Conservation (phyloP, 805 yeast species). For the Nematodospora valgi region DNA sequence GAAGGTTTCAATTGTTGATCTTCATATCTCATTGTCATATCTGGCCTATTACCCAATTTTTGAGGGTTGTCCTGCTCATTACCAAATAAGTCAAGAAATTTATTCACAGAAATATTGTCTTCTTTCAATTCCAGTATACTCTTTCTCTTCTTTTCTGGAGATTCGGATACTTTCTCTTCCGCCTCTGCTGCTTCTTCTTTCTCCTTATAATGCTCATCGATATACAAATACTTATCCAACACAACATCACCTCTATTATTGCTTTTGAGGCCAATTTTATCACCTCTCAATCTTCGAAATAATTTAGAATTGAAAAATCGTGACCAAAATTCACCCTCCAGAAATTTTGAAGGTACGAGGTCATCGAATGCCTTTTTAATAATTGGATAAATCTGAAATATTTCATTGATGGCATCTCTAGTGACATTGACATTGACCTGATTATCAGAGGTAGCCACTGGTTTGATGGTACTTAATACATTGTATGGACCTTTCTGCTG, state of each 20-base stretch:
- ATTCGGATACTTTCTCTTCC: constrained; percentile 22
- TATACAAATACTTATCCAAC: constrained; percentile 76
- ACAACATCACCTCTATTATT: constrained; percentile 81
- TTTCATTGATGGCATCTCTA: constrained; percentile 82
- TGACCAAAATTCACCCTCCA: constrained; percentile 95
- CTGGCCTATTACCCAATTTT: constrained; percentile 76
- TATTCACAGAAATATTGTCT: constrained; percentile 50
- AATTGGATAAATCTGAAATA: constrained; percentile 89
- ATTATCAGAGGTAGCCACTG: constrained; percentile 89
- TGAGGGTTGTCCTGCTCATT: constrained; percentile 80
- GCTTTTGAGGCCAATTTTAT: constrained; percentile 60
- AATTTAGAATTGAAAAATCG: constrained; percentile 88
- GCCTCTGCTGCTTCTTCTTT: constrained; percentile 39
- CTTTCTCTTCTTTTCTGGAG: constrained; percentile 32
- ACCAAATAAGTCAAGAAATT: constrained; percentile 74
- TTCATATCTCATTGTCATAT: constrained; percentile 76
- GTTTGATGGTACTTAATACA: constrained; percentile 88
- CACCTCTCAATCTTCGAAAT: constrained; percentile 87
- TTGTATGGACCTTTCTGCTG: constrained; percentile 93
- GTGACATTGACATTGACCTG: constrained; percentile 92
- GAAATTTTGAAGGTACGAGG: constrained; percentile 74
- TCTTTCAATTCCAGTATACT: constrained; percentile 3
- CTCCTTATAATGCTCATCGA: constrained; percentile 55
- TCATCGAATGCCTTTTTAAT: constrained; percentile 87
- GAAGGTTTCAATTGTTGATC: constrained; percentile 6